phyloP scores from a whole-genome alignment of 2,329 filamentous ascomycete species.

The Aureobasidium sp. region DNA sequence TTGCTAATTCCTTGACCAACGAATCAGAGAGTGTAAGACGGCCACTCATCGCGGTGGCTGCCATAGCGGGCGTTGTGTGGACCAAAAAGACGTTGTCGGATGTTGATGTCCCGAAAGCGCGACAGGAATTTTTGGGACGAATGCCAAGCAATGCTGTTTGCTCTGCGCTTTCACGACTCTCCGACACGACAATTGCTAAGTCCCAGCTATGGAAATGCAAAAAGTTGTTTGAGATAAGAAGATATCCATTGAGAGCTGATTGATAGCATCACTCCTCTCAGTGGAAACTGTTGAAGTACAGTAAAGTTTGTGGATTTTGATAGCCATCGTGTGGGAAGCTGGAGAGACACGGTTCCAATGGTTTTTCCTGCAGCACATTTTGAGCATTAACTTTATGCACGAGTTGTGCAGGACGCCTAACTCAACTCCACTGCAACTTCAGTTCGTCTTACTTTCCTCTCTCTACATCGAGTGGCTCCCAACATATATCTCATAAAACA shows the following conservation, averaged over 20 bases:
- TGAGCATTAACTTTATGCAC: neutral
- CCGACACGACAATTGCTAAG: no score
- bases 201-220: no score
- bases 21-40: neutral
- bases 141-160: neutral
- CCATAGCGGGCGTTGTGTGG: neutral
- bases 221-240: no score
- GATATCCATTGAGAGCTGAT: no score
- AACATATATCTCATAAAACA: no score
- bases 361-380: neutral
- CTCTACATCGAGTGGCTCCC: no score
- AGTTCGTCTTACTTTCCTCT: neutral
- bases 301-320: no score
- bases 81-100: neutral
- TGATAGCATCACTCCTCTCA: no score
- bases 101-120: conserved; percentile 1
- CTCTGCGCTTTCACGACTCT: neutral
- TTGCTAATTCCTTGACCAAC: neutral
- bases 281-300: no score
- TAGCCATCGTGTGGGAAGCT: no score
- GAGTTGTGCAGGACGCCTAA: neutral
- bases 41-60: neutral
- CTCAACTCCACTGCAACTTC: neutral
- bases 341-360: no score
- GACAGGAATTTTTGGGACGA: neutral